Evolutionary conservation across 2,329 filamentous ascomycete genomes (phyloP), one percentile per base, ranked within the genome.

Genomic region (Sarocladiaceae sp.): DNA sequence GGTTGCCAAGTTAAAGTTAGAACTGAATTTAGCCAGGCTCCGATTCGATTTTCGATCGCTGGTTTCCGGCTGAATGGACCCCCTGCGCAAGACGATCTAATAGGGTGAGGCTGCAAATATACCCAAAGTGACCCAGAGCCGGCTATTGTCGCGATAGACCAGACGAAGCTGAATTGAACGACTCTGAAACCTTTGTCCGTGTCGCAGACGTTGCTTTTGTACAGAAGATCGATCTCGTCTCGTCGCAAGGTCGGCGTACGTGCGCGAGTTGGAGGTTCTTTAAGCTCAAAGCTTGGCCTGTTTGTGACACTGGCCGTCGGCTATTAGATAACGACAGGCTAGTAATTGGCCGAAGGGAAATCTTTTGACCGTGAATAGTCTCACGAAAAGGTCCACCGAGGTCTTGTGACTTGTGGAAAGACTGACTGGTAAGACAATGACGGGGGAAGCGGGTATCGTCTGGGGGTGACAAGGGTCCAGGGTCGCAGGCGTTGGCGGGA

Each of bases 21-120:
- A 22, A 22, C 22, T 48, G 44, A 48, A 48, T 48, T 48, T 48
- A 48, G 44, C 44, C 44, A 48, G 44, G 44, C 44, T 48, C 44
- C 44, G 44, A 48, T 33, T 10, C 25, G 44, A 33, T 48, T 48
- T 15, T 48, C 44, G 44, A 48, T 48, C 26, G 44, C 40, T 12
- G 22, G n/a, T 17, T 33, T 31, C 23, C 44, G 44, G 44, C 44
- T 48, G 44, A 48, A 48, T 48, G 20, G 44, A 20, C 7, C 44
- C 44, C 40, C 40, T 26, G 40, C 10, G 23, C 40, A 23, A n/a
- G 22, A 44, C 10, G 40, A 26, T 26, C 20, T 44, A 28, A 44
- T 44, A 44, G 40, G 40, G 28, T 23, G 40, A 44, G 40, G 40
- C 40, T 44, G 40, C 40, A 11, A 7, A 26, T 20, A 44, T 44